Evolutionary conservation across 352 stramenopile genomes (phyloP), one percentile per base, ranked within the genome.

Genomic region (Pythium scleroteichum): DNA sequence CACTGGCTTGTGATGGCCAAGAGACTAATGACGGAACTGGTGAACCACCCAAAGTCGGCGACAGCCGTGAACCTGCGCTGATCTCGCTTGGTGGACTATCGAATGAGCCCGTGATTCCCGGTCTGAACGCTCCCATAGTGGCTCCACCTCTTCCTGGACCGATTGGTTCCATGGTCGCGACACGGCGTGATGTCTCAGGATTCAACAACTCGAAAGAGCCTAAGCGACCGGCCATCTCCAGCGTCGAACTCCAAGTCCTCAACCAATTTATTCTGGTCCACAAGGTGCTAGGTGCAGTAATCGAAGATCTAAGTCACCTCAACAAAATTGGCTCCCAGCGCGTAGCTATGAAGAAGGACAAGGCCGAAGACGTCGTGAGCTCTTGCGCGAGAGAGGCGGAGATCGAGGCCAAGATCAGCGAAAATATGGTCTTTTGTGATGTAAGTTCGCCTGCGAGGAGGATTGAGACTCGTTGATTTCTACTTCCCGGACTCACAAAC

Each of bases 221-320:
- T 3, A 32, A 17, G 5, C 46, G 53, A 2, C 61, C 61, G 2
- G 16, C 23, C 9, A 68, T 68, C 38, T 59, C 61, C 1, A 40
- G 32, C 16, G 42, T 33, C 3, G 60, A 83, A 23, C 41, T 78
- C n/a, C 61, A 80, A 42, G 65, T 72, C 19, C 66, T 78, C 33
- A 77, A 78, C 45, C 62, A 79, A 3, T 83, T 83, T 49, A 66
- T 83, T 23, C 52, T 80, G 19, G 62, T 80, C 42, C 62, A 69
- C 22, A 75, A 83, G 38, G 72, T 79, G 9, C 67, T 80, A 8
- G 59, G 74, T 58, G 62, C 78, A 26, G 67, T 72, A 12, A 70
- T 83, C 33, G 73, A 83, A 27, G 75, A 83, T 41, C 61, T 83
- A 46, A 75, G 75, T 56, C 50, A 73, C 4, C 59, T 83, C 38